Evolutionary conservation across 1,139 yeast species (phyloP), one percentile per base, ranked within the genome.

Genomic region (Suhomyces yuchorum): DNA sequence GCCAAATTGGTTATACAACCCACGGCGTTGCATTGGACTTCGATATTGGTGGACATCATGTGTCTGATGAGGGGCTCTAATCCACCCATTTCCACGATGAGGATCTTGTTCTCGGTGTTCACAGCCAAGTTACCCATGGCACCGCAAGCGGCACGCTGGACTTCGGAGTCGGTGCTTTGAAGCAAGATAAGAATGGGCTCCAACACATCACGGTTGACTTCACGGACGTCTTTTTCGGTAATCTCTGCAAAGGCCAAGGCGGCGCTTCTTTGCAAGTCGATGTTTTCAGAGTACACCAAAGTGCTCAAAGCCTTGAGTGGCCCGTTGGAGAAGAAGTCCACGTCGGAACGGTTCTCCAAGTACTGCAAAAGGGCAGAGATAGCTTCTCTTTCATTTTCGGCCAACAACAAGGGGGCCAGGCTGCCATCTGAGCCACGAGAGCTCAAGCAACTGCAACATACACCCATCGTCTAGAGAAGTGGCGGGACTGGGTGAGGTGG

Each of bases 191-290:
- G 76, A 44, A 93, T 91, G 40, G 99, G 99, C 65, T 93, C 97
- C 57, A 93, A 75, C 3, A 93, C 97, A 56, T 90, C 96, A 52
- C 96, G 77, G 58, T 87, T 85, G 30, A 93, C 98, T 44, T 95
- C 89, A 54, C 96, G 80, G 37, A 92, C 93, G 62, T 88, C 96
- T 67, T 93, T 95, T 65, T 93, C 99, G 38, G 99, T 93, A 50
- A 95, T 92, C 68, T 93, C 99, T 9, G 99, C 99, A 76, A 93
- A 93, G 11, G 99, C 99, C 59, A 93, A 78, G 7, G 99, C 99
- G 2, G 99, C 99, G 66, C 96, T 88, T 62, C 99, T 82, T 68
- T 93, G 98, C 51, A 93, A 78, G 65, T 93, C 98, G 57, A 93
- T 82, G 64, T 93, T 93, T 59, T 93, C 97, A 1, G 97, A 88